These are phyloP conservation scores for Podospora australis DNA, from an alignment of 495 filamentous ascomycete species.

Conservation along the genomic window DNA sequence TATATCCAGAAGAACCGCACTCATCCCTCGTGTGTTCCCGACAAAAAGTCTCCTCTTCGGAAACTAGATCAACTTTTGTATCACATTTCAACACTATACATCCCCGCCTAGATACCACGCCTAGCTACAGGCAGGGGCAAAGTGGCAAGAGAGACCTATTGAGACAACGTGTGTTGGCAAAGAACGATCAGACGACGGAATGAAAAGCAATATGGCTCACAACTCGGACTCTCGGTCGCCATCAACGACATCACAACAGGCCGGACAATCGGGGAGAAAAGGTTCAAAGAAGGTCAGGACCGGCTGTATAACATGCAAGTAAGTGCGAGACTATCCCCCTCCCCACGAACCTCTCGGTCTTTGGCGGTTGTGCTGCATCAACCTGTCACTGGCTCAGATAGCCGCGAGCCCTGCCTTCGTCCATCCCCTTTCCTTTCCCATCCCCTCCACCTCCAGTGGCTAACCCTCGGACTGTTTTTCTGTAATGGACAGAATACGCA, in stretches of 20 bases:
- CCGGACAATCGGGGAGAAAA: constrained; percentile 25
- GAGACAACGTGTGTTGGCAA: neutral
- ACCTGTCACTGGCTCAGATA: neutral
- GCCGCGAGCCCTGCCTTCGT: neutral
- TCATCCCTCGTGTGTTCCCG: neutral
- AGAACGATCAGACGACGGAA: neutral
- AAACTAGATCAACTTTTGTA: constrained; percentile 1
- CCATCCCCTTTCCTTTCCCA: neutral
- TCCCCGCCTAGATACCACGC: neutral
- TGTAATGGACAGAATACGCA: constrained; percentile 24
- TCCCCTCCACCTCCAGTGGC: constrained; percentile 2
- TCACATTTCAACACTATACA: too few species aligned
- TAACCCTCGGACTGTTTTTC: constrained; percentile 6
- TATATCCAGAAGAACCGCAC: constrained; percentile 12
- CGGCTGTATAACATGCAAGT: constrained; percentile 35
- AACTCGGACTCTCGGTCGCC: constrained; percentile 23
- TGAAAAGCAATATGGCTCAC: constrained; percentile 10
- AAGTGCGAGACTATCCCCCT: constrained; percentile 11
- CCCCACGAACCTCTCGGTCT: too few species aligned
- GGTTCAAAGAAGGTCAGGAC: constrained; percentile 32
- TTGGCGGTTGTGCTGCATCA: neutral
- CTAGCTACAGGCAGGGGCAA: neutral
- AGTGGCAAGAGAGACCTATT: neutral
- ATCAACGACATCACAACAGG: constrained; percentile 5
- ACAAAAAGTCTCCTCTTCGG: neutral